phyloP scores from a whole-genome alignment of 257 asterid genomes.

The Agastache rugosa region DNA sequence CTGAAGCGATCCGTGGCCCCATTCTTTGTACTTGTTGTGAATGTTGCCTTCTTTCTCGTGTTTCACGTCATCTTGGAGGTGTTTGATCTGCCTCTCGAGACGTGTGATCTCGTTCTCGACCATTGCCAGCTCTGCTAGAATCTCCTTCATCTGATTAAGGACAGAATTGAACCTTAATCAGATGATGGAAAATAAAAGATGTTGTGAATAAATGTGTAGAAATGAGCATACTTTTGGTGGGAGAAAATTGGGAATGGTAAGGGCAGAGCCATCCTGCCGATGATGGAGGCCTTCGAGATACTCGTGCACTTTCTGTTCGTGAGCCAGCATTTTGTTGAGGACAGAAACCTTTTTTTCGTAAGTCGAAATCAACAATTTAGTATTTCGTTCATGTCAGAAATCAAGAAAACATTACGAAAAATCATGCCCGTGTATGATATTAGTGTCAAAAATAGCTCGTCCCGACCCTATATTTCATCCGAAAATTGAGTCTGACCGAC shows the following conservation, averaged over 20 bases:
- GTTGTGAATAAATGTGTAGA: neutral
- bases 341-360: constrained; percentile 57
- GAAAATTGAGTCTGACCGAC: too few species aligned
- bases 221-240: constrained; percentile 66
- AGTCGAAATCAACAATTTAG: neutral
- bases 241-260: constrained; percentile 65
- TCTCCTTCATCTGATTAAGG: constrained; percentile 66
- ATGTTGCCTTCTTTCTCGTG: constrained; percentile 47
- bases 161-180: neutral
- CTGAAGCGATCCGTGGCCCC: constrained; percentile 33
- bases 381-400: neutral
- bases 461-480: too few species aligned
- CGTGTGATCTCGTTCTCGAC: constrained; percentile 76
- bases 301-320: constrained; percentile 75
- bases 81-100: constrained; percentile 68
- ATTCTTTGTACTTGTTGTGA: constrained; percentile 38
- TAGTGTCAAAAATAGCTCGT: too few species aligned
- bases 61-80: constrained; percentile 57
- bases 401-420: neutral
- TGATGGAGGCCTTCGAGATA: constrained; percentile 59
- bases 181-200: neutral
- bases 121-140: constrained; percentile 65
- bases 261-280: constrained; percentile 51
- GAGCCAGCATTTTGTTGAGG: constrained; percentile 73
- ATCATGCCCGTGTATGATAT: neutral